Percentiles rank a stretch among this genome's conserved stretches.
Conservation (phyloP, 306 rosid species). For the Datisca glomerata region DNA sequence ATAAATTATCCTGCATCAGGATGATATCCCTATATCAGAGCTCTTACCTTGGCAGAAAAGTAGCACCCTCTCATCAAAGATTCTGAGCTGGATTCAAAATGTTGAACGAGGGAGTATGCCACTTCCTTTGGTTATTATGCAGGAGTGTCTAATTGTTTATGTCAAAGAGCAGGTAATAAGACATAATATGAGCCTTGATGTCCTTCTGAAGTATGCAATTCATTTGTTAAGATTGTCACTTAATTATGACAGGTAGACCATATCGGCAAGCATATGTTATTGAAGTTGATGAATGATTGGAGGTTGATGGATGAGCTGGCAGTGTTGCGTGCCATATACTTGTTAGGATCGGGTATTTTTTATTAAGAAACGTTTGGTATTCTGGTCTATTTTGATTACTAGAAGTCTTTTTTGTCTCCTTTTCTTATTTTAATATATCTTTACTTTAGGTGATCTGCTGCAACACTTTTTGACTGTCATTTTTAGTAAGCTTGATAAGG, state of each 20-base stretch:
- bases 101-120: slow-evolving; percentile 58
- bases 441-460: slow-evolving; percentile 74
- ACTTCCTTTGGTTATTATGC: slow-evolving; percentile 71
- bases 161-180: slow-evolving; percentile 82
- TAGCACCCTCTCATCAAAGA: slow-evolving; percentile 81
- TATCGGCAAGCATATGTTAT: slow-evolving; percentile 68
- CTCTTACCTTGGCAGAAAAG: slow-evolving; percentile 92
- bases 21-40: slow-evolving; percentile 58
- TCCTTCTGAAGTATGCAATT: slow-evolving; percentile 6
- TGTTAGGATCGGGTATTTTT: slow-evolving; percentile 87
- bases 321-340: slow-evolving; percentile 85
- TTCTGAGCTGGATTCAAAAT: slow-evolving; percentile 77
- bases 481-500: slow-evolving; percentile 80
- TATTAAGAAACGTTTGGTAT: slow-evolving; percentile 4
- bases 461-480: slow-evolving; percentile 85
- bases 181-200: too few relatives aligned
- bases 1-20: slow-evolving; percentile 42
- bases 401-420: slow-evolving; percentile 9
- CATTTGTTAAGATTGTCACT: background rate
- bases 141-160: slow-evolving; percentile 68
- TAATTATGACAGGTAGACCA: slow-evolving; percentile 57
- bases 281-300: slow-evolving; percentile 90
- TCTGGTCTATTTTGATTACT: slow-evolving; percentile 7
- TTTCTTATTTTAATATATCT: slow-evolving; percentile 6
- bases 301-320: slow-evolving; percentile 95